Conservation (phyloP, 352 stramenopile species). For the Pythium dissimile region DNA sequence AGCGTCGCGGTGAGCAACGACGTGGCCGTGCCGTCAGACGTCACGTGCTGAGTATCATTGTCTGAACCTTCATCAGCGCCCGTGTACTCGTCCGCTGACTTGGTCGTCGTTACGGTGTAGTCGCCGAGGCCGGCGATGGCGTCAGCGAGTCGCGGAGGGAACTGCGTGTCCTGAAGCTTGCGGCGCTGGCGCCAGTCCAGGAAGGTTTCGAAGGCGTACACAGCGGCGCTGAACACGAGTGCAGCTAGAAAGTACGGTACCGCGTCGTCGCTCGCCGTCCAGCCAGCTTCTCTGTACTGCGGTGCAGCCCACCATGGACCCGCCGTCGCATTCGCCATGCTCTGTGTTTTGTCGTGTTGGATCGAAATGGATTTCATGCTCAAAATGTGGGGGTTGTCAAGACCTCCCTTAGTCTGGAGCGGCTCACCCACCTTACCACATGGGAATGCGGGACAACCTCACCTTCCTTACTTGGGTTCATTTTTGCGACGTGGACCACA, state of each 20-base stretch:
- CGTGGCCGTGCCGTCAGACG: constrained; percentile 7
- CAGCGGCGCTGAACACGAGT: constrained; percentile 85
- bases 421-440: neutral
- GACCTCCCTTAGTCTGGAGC: neutral
- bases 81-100: no score
- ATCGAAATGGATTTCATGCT: no score
- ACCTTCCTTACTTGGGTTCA: neutral
- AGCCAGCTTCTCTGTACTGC: constrained; percentile 55
- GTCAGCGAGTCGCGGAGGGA: constrained; percentile 50
- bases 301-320: constrained; percentile 44
- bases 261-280: constrained; percentile 26
- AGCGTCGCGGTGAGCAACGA: constrained; percentile 84
- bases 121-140: constrained; percentile 48
- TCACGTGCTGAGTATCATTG: neutral
- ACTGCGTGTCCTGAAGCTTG: constrained; percentile 80
- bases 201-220: constrained; percentile 93
- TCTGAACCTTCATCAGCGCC: neutral
- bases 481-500: constrained; percentile 3
- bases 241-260: constrained; percentile 71
- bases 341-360: no score
- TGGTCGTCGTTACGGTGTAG: constrained; percentile 26
- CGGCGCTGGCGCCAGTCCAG: constrained; percentile 90
- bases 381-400: no score
- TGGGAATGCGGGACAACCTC: neutral
- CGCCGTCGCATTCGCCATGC: constrained; percentile 5